phyloP scores from a whole-genome alignment of 2,329 filamentous ascomycete genomes.

The Amauroascus niger region DNA sequence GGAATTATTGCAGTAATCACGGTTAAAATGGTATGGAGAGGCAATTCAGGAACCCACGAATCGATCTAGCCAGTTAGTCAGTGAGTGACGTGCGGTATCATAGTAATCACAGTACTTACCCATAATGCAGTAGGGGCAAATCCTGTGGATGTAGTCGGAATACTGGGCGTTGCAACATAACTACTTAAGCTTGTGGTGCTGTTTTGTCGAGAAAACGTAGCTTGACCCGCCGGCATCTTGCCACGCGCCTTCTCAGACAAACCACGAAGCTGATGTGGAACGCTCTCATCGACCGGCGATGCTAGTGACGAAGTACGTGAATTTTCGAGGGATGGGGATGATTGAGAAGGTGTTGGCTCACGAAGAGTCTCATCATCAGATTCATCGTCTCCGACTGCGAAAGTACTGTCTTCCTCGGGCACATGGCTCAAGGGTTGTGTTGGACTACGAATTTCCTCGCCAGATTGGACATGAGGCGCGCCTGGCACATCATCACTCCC shows the following conservation, averaged over 20 bases:
- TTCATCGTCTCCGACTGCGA: conserved; percentile 73
- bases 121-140: conserved; percentile 75
- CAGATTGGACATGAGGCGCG: conserved; percentile 24
- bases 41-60: conserved; percentile 82
- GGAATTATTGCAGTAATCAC: conserved; percentile 55
- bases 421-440: conserved; percentile 55
- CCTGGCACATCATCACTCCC: conserved; percentile 28
- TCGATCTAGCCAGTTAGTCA: conserved; percentile 54
- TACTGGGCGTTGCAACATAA: conserved; percentile 50
- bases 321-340: conserved; percentile 46
- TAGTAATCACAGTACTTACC: conserved; percentile 36
- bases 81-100: background rate
- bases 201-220: conserved; percentile 81
- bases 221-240: conserved; percentile 78
- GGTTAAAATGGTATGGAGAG: conserved; percentile 74
- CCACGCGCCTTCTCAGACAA: conserved; percentile 97
- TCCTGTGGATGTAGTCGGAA: conserved; percentile 42
- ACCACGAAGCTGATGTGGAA: conserved; percentile 71
- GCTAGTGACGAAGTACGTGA: conserved; percentile 60
- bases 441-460: conserved; percentile 20
- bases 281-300: conserved; percentile 61
- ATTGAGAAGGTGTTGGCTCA: conserved; percentile 51
- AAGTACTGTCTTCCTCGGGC: conserved; percentile 67
- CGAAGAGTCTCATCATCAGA: conserved; percentile 56
- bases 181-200: conserved; percentile 71